Evolutionary conservation across 768 basidiomycete genomes (phyloP).

Genomic region (Boletus rubropictus): DNA sequence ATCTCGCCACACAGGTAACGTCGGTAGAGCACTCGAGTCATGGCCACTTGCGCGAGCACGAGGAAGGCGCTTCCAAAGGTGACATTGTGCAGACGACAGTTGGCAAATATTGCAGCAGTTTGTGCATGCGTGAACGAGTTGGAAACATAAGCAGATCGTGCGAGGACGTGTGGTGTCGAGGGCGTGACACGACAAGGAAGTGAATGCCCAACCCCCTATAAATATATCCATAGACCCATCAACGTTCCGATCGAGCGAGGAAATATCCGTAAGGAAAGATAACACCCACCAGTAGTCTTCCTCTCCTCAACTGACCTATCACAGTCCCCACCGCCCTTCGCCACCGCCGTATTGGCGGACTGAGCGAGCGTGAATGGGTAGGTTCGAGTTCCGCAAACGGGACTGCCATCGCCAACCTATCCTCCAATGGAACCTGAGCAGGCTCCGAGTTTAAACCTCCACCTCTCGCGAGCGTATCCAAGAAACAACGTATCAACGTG

Average conservation of each 20-base stretch:
- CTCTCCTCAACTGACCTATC: slow-evolving; percentile 31
- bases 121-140: slow-evolving; percentile 27
- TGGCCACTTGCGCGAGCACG: slow-evolving; percentile 46
- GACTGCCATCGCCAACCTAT: slow-evolving; percentile 38
- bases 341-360: slow-evolving; percentile 40
- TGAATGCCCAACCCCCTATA: slow-evolving; percentile 46
- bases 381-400: slow-evolving; percentile 38
- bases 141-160: slow-evolving; percentile 28
- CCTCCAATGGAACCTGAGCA: slow-evolving; percentile 26
- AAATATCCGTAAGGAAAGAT: not conserved
- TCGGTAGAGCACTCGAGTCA: slow-evolving; percentile 46
- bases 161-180: slow-evolving; percentile 32
- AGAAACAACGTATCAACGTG: slow-evolving; percentile 39
- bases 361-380: slow-evolving; percentile 23
- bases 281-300: slow-evolving; percentile 33
- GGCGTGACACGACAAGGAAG: slow-evolving; percentile 41
- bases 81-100: slow-evolving; percentile 38
- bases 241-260: not conserved
- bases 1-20: slow-evolving; percentile 46
- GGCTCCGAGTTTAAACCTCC: not conserved
- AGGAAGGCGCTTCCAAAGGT: slow-evolving; percentile 50
- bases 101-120: slow-evolving; percentile 29
- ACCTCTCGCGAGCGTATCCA: slow-evolving; percentile 34
- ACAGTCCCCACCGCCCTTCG: slow-evolving; percentile 37
- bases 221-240: slow-evolving; percentile 15